Evolutionary conservation across 192 early-diverging fungal species (phyloP).

Genomic region (Rhizoclosmatium globosum): DNA sequence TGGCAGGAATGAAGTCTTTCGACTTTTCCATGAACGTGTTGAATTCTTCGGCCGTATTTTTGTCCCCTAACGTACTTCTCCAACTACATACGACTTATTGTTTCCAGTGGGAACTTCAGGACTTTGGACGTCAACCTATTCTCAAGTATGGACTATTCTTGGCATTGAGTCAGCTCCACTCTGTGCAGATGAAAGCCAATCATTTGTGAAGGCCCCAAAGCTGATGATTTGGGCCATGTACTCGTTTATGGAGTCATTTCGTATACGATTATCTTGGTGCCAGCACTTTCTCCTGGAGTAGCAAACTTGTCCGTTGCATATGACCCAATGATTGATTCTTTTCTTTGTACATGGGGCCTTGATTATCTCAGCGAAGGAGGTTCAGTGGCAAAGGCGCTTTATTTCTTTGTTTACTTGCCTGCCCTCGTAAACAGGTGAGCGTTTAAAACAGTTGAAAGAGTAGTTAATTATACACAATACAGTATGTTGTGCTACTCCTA

Average conservation of each 20-base stretch:
- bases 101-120: neutral
- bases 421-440: too few species aligned
- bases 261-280: neutral
- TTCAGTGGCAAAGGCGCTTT: too few species aligned
- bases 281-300: too few species aligned
- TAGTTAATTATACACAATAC: too few species aligned
- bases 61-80: too few species aligned
- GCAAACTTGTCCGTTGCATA: too few species aligned
- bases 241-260: neutral
- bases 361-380: too few species aligned
- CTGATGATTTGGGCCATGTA: neutral
- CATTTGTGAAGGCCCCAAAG: neutral
- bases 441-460: too few species aligned
- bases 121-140: neutral
- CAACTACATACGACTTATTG: neutral
- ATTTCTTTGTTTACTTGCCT: too few species aligned
- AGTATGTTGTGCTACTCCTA: neutral
- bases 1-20: neutral
- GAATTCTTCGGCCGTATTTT: too few species aligned
- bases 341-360: neutral
- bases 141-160: neutral
- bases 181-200: neutral
- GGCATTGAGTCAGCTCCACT: neutral
- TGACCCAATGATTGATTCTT: neutral
- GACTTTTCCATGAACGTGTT: neutral